Evolutionary conservation across 495 filamentous ascomycete species (phyloP).

Genomic region (Bryoglossum gracile): DNA sequence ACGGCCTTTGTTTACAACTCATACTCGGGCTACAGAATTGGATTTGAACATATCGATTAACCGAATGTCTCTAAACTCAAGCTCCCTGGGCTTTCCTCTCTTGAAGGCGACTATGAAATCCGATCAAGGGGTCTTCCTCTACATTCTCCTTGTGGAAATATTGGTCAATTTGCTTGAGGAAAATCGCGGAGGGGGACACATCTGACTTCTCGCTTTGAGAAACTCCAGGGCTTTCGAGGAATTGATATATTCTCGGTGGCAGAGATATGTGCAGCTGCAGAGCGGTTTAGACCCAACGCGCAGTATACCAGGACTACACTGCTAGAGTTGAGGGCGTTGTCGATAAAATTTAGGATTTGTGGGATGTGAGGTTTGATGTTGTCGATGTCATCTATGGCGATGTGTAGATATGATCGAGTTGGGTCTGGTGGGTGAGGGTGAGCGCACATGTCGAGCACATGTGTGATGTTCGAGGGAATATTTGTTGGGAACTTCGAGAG

Average conservation of each 20-base stretch:
- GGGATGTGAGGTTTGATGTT: slow-evolving; percentile 13
- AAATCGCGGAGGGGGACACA: too few species aligned
- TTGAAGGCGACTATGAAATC: too few species aligned
- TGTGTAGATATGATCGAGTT: neutral
- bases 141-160: too few species aligned
- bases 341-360: slow-evolving; percentile 3
- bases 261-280: slow-evolving; percentile 7
- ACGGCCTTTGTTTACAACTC: slow-evolving; percentile 40
- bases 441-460: slow-evolving; percentile 7
- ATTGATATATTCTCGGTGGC: too few species aligned
- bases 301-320: slow-evolving; percentile 9
- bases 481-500: slow-evolving; percentile 7
- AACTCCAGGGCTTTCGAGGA: too few species aligned
- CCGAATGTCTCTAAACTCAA: too few species aligned
- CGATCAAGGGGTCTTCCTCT: too few species aligned
- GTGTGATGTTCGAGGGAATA: slow-evolving; percentile 2
- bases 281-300: slow-evolving; percentile 8
- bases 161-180: too few species aligned
- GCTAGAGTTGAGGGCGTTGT: neutral
- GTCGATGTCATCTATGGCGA: slow-evolving; percentile 10
- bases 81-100: too few species aligned
- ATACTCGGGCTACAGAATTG: slow-evolving; percentile 49
- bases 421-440: neutral
- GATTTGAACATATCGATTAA: too few species aligned
- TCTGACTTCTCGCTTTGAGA: too few species aligned